Evolutionary conservation across 2,329 filamentous ascomycete genomes (phyloP).

Genomic region (Cladobotryum mycophilum): DNA sequence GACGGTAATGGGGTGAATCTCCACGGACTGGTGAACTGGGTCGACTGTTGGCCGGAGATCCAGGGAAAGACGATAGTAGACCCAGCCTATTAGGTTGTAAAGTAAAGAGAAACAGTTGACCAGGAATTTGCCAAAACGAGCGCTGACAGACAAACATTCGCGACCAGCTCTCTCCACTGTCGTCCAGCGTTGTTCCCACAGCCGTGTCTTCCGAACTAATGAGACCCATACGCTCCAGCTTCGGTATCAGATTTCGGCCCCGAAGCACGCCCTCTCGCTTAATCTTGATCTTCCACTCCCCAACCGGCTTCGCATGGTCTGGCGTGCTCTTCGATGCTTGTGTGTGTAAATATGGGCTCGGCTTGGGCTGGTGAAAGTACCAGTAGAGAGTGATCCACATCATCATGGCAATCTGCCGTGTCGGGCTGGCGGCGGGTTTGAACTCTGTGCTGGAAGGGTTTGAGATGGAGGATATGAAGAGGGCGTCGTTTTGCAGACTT

Average conservation of each 20-base stretch:
- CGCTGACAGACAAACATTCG: conserved; percentile 75
- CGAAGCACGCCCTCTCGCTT: conserved; percentile 83
- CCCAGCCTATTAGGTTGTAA: conserved; percentile 51
- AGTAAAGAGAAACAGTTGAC: conserved; percentile 81
- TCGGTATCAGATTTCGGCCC: conserved; percentile 74
- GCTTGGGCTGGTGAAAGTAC: conserved; percentile 90
- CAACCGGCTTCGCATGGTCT: conserved; percentile 63
- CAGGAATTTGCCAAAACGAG: conserved; percentile 89
- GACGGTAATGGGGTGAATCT: conserved; percentile 23
- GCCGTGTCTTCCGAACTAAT: conserved; percentile 69
- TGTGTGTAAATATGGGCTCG: conserved; percentile 57
- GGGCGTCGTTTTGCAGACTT: conserved; percentile 69
- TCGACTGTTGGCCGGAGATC: conserved; percentile 47
- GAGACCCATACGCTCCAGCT: conserved; percentile 89
- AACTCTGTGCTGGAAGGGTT: conserved; percentile 75
- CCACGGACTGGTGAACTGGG: conserved; percentile 44
- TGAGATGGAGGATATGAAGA: conserved; percentile 90
- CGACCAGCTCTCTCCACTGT: conserved; percentile 61
- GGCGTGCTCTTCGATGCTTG: conserved; percentile 60
- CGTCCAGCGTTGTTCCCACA: conserved; percentile 60
- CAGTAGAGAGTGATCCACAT: conserved; percentile 90
- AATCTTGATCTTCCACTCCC: conserved; percentile 82
- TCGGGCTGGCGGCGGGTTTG: conserved; percentile 72
- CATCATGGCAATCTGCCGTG: conserved; percentile 92
- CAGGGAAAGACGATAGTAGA: conserved; percentile 32